Percentiles rank a stretch among this genome's conserved stretches.
Evolutionary conservation across 2,329 filamentous ascomycete species (phyloP).

Genomic region (Clonostachys chloroleuca): DNA sequence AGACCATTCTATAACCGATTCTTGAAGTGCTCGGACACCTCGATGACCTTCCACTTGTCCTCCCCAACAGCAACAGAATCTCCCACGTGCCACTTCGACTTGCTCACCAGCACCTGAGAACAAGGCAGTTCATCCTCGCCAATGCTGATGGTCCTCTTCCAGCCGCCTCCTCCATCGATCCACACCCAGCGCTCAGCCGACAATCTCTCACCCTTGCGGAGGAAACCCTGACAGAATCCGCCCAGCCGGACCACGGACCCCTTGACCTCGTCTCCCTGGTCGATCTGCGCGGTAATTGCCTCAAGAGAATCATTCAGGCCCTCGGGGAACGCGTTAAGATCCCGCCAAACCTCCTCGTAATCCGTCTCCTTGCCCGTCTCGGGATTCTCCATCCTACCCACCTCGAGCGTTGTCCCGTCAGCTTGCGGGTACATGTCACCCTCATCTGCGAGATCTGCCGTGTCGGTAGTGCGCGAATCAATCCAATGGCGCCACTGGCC

Average conservation of each 20-base stretch:
- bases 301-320: slow-evolving; percentile 1
- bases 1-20: too few species aligned
- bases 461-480: slow-evolving; percentile 40
- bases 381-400: slow-evolving; percentile 56
- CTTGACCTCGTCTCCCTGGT: slow-evolving; percentile 15
- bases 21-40: background rate
- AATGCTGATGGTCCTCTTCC: slow-evolving; percentile 27
- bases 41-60: background rate
- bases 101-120: slow-evolving; percentile 10
- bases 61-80: background rate
- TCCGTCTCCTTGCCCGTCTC: slow-evolving; percentile 38
- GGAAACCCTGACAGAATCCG: slow-evolving; percentile 49
- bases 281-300: slow-evolving; percentile 6
- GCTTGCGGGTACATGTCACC: slow-evolving; percentile 47
- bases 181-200: slow-evolving; percentile 53
- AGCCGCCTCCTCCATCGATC: slow-evolving; percentile 13
- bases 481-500: slow-evolving; percentile 56
- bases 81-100: background rate
- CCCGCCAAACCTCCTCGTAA: slow-evolving; percentile 67
- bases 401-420: slow-evolving; percentile 44
- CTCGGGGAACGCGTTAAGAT: slow-evolving; percentile 26
- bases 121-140: slow-evolving; percentile 28
- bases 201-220: slow-evolving; percentile 35
- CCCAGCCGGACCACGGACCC: slow-evolving; percentile 52
- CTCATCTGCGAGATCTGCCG: slow-evolving; percentile 41